A percentile compares a stretch with the other conserved stretches of the same genome.
Evolutionary conservation across 1,139 yeast species (phyloP).

Genomic region (Geotrichum candidum): DNA sequence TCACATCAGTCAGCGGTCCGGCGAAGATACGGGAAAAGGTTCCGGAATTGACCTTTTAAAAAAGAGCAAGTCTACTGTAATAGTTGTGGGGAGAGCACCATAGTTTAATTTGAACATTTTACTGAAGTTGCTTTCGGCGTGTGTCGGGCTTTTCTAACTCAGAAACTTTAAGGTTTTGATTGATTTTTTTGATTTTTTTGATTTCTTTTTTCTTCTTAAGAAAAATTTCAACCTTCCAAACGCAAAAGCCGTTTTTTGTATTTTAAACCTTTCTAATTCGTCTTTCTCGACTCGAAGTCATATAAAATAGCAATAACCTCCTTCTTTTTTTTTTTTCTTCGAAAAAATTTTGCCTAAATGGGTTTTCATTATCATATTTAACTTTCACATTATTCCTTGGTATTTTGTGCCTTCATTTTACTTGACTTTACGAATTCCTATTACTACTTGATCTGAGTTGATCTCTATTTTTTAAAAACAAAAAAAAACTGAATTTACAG

Average conservation of each 20-base stretch:
- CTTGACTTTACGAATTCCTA: background rate
- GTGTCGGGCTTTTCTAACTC: background rate
- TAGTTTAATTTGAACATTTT: background rate
- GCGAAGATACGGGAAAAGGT: too few species aligned
- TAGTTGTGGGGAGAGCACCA: background rate
- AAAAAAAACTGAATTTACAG: background rate
- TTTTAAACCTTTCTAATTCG: background rate
- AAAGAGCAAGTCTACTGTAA: background rate
- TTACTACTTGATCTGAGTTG: background rate
- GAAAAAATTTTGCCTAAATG: background rate
- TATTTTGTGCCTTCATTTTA: background rate
- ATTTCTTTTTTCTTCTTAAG: background rate
- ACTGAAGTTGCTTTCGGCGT: background rate
- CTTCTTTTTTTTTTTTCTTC: background rate
- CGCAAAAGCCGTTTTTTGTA: background rate
- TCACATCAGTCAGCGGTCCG: background rate
- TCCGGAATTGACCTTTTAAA: background rate
- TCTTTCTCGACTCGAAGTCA: background rate
- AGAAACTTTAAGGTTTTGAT: background rate
- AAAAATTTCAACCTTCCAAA: background rate
- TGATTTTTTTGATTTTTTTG: too few species aligned
- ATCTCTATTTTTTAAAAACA: background rate
- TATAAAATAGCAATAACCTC: background rate
- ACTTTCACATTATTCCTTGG: background rate
- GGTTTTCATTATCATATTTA: background rate